These are phyloP conservation scores for Oryza coarctata DNA, from an alignment of 176 grass and related monocot species.

Conservation along the genomic window DNA sequence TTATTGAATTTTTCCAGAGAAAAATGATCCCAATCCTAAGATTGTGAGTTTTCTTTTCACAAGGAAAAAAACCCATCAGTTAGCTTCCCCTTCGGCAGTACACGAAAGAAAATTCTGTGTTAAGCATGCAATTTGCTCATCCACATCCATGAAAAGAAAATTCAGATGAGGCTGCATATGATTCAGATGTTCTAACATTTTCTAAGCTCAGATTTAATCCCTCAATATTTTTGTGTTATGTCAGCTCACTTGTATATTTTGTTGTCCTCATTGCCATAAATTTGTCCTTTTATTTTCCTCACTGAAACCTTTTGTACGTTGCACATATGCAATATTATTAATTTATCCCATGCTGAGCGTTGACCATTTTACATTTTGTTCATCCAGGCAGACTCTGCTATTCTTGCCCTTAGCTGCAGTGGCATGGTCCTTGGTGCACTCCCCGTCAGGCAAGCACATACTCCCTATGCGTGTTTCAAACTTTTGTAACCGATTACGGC, in stretches of 20 bases:
- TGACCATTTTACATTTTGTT: constrained; percentile 27
- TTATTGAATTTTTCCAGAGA: neutral
- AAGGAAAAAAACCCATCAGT: neutral
- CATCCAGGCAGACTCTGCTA: constrained; percentile 83
- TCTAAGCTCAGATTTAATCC: neutral
- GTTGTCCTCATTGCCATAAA: neutral
- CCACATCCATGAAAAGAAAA: neutral
- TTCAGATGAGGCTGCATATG: neutral
- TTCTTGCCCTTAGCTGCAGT: constrained; percentile 84
- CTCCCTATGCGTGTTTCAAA: neutral
- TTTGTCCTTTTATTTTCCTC: neutral
- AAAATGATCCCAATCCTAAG: neutral
- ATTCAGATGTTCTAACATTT: neutral
- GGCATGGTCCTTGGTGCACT: constrained; percentile 68
- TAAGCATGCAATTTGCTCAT: neutral
- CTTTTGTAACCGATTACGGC: neutral
- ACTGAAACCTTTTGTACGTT: neutral
- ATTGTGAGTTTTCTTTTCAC: neutral
- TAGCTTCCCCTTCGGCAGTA: neutral
- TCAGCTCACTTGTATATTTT: neutral
- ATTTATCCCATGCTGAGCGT: constrained; percentile 1
- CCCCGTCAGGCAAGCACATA: constrained; percentile 65
- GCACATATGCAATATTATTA: neutral
- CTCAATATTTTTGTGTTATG: neutral
- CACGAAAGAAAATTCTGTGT: neutral